Evolutionary conservation across 208 protist genomes (phyloP).

Genomic region (Trypanosoma mega): DNA sequence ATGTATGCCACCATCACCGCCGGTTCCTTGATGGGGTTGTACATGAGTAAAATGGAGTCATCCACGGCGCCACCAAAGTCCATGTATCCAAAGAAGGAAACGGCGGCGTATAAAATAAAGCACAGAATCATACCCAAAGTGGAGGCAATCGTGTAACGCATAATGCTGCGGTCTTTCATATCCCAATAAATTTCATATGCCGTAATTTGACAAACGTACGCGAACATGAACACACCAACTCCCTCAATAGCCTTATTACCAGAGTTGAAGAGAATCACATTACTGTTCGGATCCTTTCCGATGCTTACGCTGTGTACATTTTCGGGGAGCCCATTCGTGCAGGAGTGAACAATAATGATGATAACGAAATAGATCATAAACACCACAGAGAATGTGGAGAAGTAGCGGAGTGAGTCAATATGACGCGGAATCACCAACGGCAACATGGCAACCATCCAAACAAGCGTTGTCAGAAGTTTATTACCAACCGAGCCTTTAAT

Average conservation of each 20-base stretch:
- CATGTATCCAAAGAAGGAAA: conserved; percentile 61
- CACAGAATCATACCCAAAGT: conserved; percentile 45
- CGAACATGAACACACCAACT: conserved; percentile 42
- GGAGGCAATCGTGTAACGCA: conserved; percentile 37
- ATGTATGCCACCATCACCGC: conserved; percentile 57
- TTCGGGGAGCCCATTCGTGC: conserved; percentile 31
- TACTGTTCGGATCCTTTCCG: background rate
- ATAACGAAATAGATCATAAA: conserved; percentile 66
- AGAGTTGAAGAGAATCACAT: conserved; percentile 16
- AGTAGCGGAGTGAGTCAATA: conserved; percentile 66
- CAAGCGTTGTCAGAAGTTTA: conserved; percentile 38
- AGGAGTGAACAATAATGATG: conserved; percentile 44
- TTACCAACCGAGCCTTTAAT: conserved; percentile 28
- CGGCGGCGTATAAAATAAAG: conserved; percentile 52
- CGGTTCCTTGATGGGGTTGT: conserved; percentile 53
- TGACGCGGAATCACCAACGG: conserved; percentile 57
- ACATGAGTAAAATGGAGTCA: conserved; percentile 58
- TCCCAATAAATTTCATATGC: conserved; percentile 48
- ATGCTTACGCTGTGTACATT: conserved; percentile 4
- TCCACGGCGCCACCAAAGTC: conserved; percentile 51
- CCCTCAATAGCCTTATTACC: conserved; percentile 22
- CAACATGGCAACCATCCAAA: conserved; percentile 64
- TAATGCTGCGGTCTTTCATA: conserved; percentile 30
- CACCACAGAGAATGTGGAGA: conserved; percentile 43
- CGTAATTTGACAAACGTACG: conserved; percentile 62